phyloP scores from a whole-genome alignment of 768 basidiomycete genomes.

The Pleurotus eryngii region DNA sequence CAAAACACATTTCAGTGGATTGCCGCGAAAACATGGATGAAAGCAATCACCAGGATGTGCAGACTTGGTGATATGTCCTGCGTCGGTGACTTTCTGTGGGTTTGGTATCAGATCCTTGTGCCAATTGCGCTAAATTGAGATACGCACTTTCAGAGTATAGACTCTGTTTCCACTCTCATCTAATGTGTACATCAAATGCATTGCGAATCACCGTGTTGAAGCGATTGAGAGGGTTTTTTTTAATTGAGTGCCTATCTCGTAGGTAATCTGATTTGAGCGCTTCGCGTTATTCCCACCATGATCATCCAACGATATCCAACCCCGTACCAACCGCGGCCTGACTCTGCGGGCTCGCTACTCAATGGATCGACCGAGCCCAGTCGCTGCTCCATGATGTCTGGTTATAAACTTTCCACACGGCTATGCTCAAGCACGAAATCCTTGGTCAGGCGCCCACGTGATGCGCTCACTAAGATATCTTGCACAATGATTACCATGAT shows the following conservation, averaged over 20 bases:
- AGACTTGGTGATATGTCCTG: constrained; percentile 86
- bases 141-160: constrained; percentile 87
- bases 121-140: background rate
- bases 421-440: constrained; percentile 3
- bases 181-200: constrained; percentile 97
- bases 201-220: constrained; percentile 24
- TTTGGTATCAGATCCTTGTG: background rate
- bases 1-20: background rate
- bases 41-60: constrained; percentile 84
- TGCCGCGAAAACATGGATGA: background rate
- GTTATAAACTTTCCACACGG: too few species aligned
- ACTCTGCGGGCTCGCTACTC: background rate
- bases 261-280: background rate
- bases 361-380: too few species aligned
- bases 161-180: constrained; percentile 75
- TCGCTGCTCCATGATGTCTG: too few species aligned
- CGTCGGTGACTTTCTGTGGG: constrained; percentile 76
- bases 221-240: background rate
- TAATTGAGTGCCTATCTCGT: background rate
- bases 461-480: constrained; percentile 1
- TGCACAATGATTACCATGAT: background rate
- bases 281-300: background rate
- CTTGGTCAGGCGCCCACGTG: constrained; percentile 6
- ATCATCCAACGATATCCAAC: background rate
- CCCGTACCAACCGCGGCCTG: background rate